These are phyloP conservation scores for Citeromyces hawaiiensis DNA, from an alignment of 1,139 yeast species.

Conservation along the genomic window DNA sequence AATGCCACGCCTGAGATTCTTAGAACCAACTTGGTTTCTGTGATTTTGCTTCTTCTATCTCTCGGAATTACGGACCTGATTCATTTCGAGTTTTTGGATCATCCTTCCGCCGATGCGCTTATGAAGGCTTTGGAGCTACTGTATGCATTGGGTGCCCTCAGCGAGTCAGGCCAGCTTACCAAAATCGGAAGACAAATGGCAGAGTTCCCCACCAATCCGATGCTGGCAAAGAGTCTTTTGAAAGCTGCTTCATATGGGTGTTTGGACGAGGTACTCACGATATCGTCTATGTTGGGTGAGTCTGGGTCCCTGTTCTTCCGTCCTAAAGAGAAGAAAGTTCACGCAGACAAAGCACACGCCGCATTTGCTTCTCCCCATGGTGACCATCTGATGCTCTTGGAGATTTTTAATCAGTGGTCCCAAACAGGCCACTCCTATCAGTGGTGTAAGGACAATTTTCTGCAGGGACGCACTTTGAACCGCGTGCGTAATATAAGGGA, in stretches of 20 bases:
- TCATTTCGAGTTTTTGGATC: slow-evolving; percentile 80
- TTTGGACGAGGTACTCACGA: slow-evolving; percentile 49
- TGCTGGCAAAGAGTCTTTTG: slow-evolving; percentile 65
- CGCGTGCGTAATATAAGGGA: slow-evolving; percentile 63
- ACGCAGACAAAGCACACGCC: slow-evolving; percentile 51
- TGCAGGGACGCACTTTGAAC: slow-evolving; percentile 61
- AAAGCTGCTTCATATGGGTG: slow-evolving; percentile 49
- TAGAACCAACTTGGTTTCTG: slow-evolving; percentile 67
- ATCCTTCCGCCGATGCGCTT: slow-evolving; percentile 62
- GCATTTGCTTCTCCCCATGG: slow-evolving; percentile 38
- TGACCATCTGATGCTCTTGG: slow-evolving; percentile 68
- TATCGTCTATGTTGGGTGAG: slow-evolving; percentile 79
- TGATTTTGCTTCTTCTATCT: slow-evolving; percentile 60
- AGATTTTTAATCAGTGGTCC: slow-evolving; percentile 68
- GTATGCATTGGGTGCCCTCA: slow-evolving; percentile 80
- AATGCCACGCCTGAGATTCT: slow-evolving; percentile 85
- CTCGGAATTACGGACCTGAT: slow-evolving; percentile 74
- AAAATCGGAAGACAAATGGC: slow-evolving; percentile 77
- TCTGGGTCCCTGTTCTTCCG: slow-evolving; percentile 57
- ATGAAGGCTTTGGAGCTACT: slow-evolving; percentile 68
- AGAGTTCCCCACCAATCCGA: slow-evolving; percentile 87
- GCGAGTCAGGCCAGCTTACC: slow-evolving; percentile 69
- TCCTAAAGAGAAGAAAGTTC: slow-evolving; percentile 56
- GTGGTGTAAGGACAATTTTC: slow-evolving; percentile 82
- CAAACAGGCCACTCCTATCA: slow-evolving; percentile 54